phyloP scores from a whole-genome alignment of 2,329 filamentous ascomycete genomes.

The Diaporthe ampelina region DNA sequence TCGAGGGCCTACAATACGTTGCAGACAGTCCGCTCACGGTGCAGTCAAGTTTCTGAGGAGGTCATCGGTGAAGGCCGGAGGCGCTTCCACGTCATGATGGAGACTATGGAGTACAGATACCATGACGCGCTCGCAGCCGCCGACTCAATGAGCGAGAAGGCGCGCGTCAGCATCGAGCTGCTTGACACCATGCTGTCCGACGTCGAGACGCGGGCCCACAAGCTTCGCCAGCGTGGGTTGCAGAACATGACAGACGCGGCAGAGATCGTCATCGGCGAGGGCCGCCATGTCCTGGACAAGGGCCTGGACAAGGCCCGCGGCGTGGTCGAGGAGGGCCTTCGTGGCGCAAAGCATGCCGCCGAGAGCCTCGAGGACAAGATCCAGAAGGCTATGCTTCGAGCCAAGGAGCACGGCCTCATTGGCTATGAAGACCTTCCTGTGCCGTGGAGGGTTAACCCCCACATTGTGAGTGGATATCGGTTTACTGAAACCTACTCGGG shows the following conservation, averaged over 20 bases:
- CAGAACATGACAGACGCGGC: conserved; percentile 74
- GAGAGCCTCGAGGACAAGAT: conserved; percentile 88
- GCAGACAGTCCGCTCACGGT: conserved; percentile 87
- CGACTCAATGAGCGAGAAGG: conserved; percentile 92
- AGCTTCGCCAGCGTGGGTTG: conserved; percentile 82
- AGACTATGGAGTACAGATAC: conserved; percentile 90
- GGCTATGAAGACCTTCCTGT: conserved; percentile 90
- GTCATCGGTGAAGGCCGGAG: conserved; percentile 89
- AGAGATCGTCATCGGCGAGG: conserved; percentile 80
- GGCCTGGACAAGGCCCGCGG: conserved; percentile 80
- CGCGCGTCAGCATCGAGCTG: conserved; percentile 85
- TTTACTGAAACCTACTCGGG: conserved; percentile 93
- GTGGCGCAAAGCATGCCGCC: conserved; percentile 85
- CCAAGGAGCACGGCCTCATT: conserved; percentile 85
- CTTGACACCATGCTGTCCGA: conserved; percentile 89
- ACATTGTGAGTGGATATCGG: conserved; percentile 92
- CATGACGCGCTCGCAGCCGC: conserved; percentile 87
- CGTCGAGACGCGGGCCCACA: conserved; percentile 85
- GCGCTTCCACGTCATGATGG: conserved; percentile 89
- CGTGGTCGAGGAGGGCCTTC: conserved; percentile 85
- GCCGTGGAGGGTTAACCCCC: conserved; percentile 95
- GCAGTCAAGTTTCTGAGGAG: conserved; percentile 90
- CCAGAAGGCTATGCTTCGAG: conserved; percentile 80
- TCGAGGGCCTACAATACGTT: conserved; percentile 88
- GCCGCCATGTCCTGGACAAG: conserved; percentile 84